Base-by-base conservation (phyloP, 305 asterid species). In the Fraxinus paxiana region DNA sequence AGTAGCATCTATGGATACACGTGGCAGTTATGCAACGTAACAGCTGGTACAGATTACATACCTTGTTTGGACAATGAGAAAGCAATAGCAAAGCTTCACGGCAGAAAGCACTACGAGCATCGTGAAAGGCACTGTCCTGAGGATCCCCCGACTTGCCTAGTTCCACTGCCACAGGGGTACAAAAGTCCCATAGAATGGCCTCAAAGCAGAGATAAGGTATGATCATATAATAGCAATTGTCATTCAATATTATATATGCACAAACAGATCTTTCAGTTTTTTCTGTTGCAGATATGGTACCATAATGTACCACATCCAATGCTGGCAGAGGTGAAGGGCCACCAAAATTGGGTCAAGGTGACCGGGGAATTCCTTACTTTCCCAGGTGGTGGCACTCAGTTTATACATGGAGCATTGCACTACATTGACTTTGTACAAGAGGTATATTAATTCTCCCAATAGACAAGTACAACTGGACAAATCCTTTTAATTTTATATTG, bases 311-410 rank as follows among this genome's bases (percentile, higher is more conserved):
- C 98, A 73, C 94, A 91, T 87, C 88, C 89, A 59, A 83, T 81
- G 82, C 83, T 92, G 85, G 97, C 97, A 70, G 89, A 92, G 80
- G 91, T 88, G 61, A 94, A 94, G 86, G 97, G 98, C 70, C 97
- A 94, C 72, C 97, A 94, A 85, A 94, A 94, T 81, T 92, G 97
- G 98, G 92, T 94, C 82, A 94, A 94, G 92, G 87, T 91, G 76
- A 84, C 89, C 0, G 98, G 98, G 72, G 97, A 94, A 80, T 94
- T 91, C 87, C 88, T 94, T 67, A 90, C 92, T 76, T 94, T 92
- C 84, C 97, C 97, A 18, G 97, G 97, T 46, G 98, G 98, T 73
- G 98, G 98, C 28, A 94, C 98, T 69, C 97, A 92, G 78, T 94
- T 94, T 82, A 91, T 94, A 69, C 92, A 92, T 63, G 98, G 98